Evolutionary conservation across 2,329 filamentous ascomycete species (phyloP).

Genomic region (Mariannaea elegans): DNA sequence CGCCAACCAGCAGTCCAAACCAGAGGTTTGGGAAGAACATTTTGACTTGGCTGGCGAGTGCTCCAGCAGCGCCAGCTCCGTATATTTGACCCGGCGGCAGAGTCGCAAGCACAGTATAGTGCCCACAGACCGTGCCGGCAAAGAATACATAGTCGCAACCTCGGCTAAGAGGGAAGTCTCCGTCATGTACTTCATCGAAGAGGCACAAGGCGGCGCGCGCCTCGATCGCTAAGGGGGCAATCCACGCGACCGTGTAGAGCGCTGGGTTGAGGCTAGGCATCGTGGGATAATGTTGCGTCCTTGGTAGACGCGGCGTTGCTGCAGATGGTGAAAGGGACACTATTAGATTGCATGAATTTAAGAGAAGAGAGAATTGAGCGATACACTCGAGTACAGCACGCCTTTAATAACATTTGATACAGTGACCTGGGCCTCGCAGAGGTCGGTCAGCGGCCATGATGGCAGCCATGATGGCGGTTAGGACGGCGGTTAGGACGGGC

Average conservation of each 20-base stretch:
- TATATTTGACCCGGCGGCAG: slow-evolving; percentile 46
- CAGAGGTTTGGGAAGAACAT: slow-evolving; percentile 48
- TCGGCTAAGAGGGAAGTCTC: slow-evolving; percentile 41
- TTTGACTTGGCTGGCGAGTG: slow-evolving; percentile 47
- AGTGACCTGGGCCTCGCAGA: too few species aligned
- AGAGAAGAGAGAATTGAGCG: not conserved
- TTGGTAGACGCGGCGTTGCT: not conserved
- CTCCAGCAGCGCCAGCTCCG: slow-evolving; percentile 45
- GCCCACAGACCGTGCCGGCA: slow-evolving; percentile 45
- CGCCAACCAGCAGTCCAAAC: slow-evolving; percentile 50
- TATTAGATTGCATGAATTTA: not conserved
- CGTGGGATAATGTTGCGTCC: not conserved
- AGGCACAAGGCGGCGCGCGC: slow-evolving; percentile 43
- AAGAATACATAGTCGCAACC: slow-evolving; percentile 48
- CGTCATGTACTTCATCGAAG: slow-evolving; percentile 41
- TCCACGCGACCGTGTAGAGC: slow-evolving; percentile 38
- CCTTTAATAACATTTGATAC: too few species aligned
- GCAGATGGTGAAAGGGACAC: too few species aligned
- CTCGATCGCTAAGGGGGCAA: slow-evolving; percentile 48
- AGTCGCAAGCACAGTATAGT: slow-evolving; percentile 50
- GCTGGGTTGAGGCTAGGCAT: not conserved
- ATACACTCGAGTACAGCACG: too few species aligned
- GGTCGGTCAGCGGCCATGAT: too few species aligned
- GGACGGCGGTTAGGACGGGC: too few species aligned
- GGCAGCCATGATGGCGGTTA: too few species aligned